Evolutionary conservation across 345 rosid genomes (phyloP).

Genomic region (Eucalyptus tenuipes): DNA sequence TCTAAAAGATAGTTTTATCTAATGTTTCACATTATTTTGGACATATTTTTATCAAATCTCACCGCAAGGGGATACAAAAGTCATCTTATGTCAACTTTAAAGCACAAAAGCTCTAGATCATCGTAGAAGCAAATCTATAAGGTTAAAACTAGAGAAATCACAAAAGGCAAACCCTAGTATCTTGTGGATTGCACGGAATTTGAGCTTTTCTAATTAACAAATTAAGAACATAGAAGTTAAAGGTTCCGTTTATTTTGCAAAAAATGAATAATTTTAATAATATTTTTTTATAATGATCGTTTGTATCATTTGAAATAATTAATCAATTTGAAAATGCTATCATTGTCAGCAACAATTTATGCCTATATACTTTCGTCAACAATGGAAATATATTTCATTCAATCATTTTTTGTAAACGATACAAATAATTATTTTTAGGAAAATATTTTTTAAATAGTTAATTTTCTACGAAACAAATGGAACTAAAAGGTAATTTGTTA

Average conservation of each 20-base stretch:
- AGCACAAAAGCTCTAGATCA: not conserved
- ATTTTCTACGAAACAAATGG: not conserved
- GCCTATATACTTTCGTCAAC: too few relatives aligned
- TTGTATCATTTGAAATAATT: not conserved
- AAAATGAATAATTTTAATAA: too few relatives aligned
- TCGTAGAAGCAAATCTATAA: too few relatives aligned
- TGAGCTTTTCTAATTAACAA: not conserved
- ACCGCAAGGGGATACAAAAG: not conserved
- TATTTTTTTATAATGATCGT: too few relatives aligned
- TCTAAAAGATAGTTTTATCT: not conserved
- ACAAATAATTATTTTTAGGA: accelerated
- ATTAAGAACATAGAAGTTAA: too few relatives aligned
- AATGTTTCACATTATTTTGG: not conserved
- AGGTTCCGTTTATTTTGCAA: too few relatives aligned
- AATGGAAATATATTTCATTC: too few relatives aligned
- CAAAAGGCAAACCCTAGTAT: too few relatives aligned
- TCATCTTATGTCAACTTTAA: not conserved
- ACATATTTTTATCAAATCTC: not conserved
- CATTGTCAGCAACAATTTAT: too few relatives aligned
- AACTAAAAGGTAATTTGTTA: not conserved
- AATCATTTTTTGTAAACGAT: accelerated
- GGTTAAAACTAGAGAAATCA: too few relatives aligned
- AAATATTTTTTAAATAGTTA: not conserved
- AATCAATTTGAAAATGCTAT: too few relatives aligned
- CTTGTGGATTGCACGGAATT: not conserved